Base-by-base conservation (phyloP, 1,284 basidiomycete species). In the Boletus mariae region DNA sequence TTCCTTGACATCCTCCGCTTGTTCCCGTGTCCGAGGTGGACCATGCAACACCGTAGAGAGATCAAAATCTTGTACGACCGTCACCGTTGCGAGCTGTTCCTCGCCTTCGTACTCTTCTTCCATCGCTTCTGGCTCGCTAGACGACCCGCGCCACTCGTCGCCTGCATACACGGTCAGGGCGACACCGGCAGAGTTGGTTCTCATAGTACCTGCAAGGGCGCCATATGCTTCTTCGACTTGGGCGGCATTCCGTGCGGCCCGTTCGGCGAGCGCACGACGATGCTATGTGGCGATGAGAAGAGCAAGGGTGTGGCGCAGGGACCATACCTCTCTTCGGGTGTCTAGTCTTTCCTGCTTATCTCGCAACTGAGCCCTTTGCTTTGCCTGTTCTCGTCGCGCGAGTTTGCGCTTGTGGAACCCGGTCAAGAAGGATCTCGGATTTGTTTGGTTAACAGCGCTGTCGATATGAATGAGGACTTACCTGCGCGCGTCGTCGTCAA, bases 371-470 rank as follows among this genome's bases (percentile, higher is more conserved):
- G 86, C 86, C 66, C 80, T 87, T 61, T 81, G 79, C 61, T 80
- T 83, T 31, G 85, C 83, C 32, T 78, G 82, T 61, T 91, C 85
- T 62, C 84, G 79, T 67, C 87, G 88, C 59, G 80, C 80, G 47
- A 90, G 66, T 66, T 94, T 94, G 58, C 91, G 84, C 70, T 92
- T 93, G 67, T 87, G 87, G 69, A 94, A 94, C 15, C 91, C 91
- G 10, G 90, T 93, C 65, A 94, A 69, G 70, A 85, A 94, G 49
- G 92, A 85, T 62, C 90, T 93, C 64, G 8, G 51, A 12, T 20
- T 26, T 20, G 28, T 47, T 65, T 13, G 45, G 45, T 53, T 48
- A 43, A 26, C 41, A 45, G 45, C 35, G 43, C 23, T 2, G 28
- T 17, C 29, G 1, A 35, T 11, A 12, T 17, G 5, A 29, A 32